phyloP scores from a whole-genome alignment of 192 early-diverging fungal species.

The Spinellus fusiger region DNA sequence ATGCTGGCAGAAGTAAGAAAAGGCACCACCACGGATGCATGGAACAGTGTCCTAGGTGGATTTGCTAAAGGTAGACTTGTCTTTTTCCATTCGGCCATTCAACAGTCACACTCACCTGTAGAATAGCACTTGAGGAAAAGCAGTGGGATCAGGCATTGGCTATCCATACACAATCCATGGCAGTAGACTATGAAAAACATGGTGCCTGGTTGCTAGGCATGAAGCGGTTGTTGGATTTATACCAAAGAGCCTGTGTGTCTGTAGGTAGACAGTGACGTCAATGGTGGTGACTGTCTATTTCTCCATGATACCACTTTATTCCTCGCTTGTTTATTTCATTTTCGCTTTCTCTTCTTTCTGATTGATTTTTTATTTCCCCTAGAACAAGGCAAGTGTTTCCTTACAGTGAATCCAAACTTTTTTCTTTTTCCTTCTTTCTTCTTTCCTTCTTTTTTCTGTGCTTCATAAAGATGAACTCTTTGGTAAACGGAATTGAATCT shows the following conservation, averaged over 20 bases:
- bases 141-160: constrained; percentile 28
- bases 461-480: neutral
- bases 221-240: constrained; percentile 44
- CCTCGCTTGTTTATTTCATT: no score
- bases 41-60: neutral
- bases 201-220: constrained; percentile 46
- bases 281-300: neutral
- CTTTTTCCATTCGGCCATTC: neutral
- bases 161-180: constrained; percentile 41
- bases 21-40: neutral
- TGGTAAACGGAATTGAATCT: neutral
- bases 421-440: neutral
- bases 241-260: constrained; percentile 8
- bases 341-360: no score
- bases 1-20: neutral
- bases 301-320: no score
- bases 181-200: constrained; percentile 40
- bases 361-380: no score
- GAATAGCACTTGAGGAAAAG: constrained; percentile 32
- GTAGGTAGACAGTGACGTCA: neutral
- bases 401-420: neutral
- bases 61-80: neutral
- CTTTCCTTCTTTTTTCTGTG: neutral
- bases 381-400: neutral
- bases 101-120: neutral